Base-by-base conservation (phyloP, 495 filamentous ascomycete species). In the Aspergillus panamensis region DNA sequence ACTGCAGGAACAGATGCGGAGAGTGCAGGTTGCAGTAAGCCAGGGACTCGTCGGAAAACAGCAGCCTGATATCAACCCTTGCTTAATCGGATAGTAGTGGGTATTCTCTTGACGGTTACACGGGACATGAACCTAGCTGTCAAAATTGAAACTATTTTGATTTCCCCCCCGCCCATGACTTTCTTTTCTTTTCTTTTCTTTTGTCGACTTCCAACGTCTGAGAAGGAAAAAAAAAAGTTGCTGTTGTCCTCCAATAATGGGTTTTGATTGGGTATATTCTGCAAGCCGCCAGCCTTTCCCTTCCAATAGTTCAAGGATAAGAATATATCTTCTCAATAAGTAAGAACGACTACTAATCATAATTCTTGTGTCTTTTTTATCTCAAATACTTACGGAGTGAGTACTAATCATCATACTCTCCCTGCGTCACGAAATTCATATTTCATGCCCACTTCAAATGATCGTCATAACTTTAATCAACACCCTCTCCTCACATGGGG, bases 1-100 rank as follows among this genome's bases (percentile, higher is more conserved):
- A 75, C 73, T 77, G 73, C 73, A 77, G 73, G 73, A 73, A 77
- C 73, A 59, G 63, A 58, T 63, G 69, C 60, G 68, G 69, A 70
- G 65, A 63, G 52, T 50, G 43, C 53, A 62, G 53, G 29, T 50
- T 60, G 59, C 58, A 61, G 58, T 32, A 56, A 50, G 53, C 45
- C 43, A 59, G 39, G 53, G 30, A 35, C 49, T 44, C 43, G 48
- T 57, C 48, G 45, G 39, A 20, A 35, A 48, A 40, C 49, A 52
- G 16, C 49, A 29, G 51, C 40, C 8, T 29, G 39, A 43, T 51
- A 42, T 35, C 42, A 51, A 53, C 59, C 59, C 59, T 61, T 61
- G 52, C 59, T 55, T 61, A 20, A 45, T 21, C 16, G 42, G 19
- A 45, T 20, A 16, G 19, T 20, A 16, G 42, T 10, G 9, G 9